Conservation (phyloP, 805 yeast genomes). For the Isabelozyma pseudorhagii region DNA sequence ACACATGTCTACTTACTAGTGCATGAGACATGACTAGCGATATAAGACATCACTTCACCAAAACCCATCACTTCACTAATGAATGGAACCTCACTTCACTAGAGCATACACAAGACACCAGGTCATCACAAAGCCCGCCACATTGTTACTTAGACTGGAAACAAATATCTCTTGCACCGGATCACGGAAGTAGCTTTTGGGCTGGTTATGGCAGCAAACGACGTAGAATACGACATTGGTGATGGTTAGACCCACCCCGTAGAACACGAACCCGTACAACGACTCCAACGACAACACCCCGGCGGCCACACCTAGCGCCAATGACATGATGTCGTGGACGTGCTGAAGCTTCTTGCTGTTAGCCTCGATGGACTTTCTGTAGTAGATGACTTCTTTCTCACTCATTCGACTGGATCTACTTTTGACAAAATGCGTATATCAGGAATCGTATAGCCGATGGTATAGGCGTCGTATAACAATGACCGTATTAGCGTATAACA, state of each 20-base stretch:
- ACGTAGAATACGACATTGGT: slow-evolving; percentile 25
- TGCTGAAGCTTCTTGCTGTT: slow-evolving; percentile 26
- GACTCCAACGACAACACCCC: slow-evolving; percentile 40
- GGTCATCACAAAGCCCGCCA: slow-evolving; percentile 44
- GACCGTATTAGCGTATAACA: no score
- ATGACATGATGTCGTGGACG: slow-evolving; percentile 35
- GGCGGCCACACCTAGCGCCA: slow-evolving; percentile 37
- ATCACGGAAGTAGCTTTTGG: slow-evolving; percentile 20
- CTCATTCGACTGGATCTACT: background rate
- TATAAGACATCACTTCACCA: no score
- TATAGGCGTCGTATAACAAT: no score
- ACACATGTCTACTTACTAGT: no score
- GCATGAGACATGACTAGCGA: no score
- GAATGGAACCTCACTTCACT: slow-evolving; percentile 18
- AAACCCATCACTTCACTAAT: no score
- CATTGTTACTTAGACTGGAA: slow-evolving; percentile 26
- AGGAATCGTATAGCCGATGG: no score
- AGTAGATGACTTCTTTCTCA: slow-evolving; percentile 12
- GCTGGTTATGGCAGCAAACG: slow-evolving; percentile 30
- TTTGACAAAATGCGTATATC: background rate
- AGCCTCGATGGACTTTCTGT: slow-evolving; percentile 25
- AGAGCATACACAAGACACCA: slow-evolving; percentile 46
- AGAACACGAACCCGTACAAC: slow-evolving; percentile 31
- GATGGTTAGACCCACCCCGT: slow-evolving; percentile 28
- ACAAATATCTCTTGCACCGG: slow-evolving; percentile 33